Percentiles rank a stretch among this genome's conserved stretches.
Conservation (phyloP, 768 basidiomycete species). For the Collybia sordida region DNA sequence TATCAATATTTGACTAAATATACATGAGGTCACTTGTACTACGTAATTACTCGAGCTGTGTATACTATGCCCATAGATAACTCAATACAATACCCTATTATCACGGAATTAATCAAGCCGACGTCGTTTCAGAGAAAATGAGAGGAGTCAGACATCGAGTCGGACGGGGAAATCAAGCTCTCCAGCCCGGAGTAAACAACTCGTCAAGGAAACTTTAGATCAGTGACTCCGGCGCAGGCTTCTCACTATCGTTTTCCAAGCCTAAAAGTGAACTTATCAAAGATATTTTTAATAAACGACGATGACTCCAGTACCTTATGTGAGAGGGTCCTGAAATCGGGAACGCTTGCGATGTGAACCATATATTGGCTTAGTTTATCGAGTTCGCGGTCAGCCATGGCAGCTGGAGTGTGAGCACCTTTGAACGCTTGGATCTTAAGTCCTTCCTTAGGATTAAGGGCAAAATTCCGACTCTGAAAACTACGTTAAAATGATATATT, state of each 20-base stretch:
- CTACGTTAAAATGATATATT: background rate
- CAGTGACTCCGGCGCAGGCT: conserved; percentile 28
- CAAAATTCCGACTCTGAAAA: conserved; percentile 76
- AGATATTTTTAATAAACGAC: background rate
- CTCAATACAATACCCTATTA: no score
- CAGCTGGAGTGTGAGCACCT: conserved; percentile 66
- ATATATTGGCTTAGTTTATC: conserved; percentile 65
- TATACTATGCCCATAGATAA: no score
- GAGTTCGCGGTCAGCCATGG: conserved; percentile 68
- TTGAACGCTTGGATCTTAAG: conserved; percentile 84
- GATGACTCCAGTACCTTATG: conserved; percentile 55
- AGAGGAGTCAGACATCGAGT: background rate
- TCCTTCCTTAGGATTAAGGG: conserved; percentile 81
- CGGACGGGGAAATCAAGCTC: no score
- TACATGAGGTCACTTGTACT: no score
- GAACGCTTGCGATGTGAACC: conserved; percentile 54
- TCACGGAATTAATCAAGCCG: no score
- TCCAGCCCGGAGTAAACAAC: no score
- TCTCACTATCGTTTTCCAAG: conserved; percentile 51
- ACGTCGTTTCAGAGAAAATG: no score
- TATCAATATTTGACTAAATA: no score
- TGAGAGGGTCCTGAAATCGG: conserved; percentile 62
- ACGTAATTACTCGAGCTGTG: no score
- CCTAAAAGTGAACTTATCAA: conserved; percentile 23
- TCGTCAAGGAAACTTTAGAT: no score